phyloP scores from a whole-genome alignment of 192 early-diverging fungal genomes.

The Coemansia javaensis region DNA sequence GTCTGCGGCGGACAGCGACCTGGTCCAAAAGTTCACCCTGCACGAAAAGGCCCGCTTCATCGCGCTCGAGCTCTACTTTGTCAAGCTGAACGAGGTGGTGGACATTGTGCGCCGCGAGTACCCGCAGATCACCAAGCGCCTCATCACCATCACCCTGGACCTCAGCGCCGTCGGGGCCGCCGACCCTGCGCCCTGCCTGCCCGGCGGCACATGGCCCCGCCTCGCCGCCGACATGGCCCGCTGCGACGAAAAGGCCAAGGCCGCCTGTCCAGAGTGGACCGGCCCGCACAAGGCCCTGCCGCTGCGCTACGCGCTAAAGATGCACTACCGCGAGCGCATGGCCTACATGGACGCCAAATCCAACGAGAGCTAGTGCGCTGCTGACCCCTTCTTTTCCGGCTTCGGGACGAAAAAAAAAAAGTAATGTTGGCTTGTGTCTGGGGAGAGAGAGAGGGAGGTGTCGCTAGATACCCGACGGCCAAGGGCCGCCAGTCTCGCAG shows the following conservation, averaged over 20 bases:
- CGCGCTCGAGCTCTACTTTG: slow-evolving; percentile 56
- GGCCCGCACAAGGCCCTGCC: slow-evolving; percentile 42
- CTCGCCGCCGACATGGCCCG: slow-evolving; percentile 5
- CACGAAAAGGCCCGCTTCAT: slow-evolving; percentile 63
- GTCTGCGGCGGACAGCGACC: slow-evolving; percentile 8
- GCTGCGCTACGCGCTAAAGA: slow-evolving; percentile 36
- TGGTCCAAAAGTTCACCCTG: slow-evolving; percentile 45
- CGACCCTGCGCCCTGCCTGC: neutral
- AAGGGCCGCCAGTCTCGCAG: too few relatives aligned
- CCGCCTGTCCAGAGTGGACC: slow-evolving; percentile 22
- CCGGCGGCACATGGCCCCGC: neutral
- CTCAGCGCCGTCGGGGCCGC: slow-evolving; percentile 37
- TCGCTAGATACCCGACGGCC: too few relatives aligned
- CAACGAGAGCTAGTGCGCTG: too few relatives aligned
- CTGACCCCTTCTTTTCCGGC: neutral
- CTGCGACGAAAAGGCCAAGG: neutral
- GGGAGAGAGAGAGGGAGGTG: too few relatives aligned
- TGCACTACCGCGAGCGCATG: slow-evolving; percentile 20
- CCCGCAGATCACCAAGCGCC: slow-evolving; percentile 57
- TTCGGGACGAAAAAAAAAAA: too few relatives aligned
- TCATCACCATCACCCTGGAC: slow-evolving; percentile 67
- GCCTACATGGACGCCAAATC: too few relatives aligned
- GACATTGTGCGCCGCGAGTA: slow-evolving; percentile 60
- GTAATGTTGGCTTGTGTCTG: too few relatives aligned
- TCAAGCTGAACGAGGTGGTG: slow-evolving; percentile 60